These are phyloP conservation scores for Ogataea glucozyma DNA, from an alignment of 805 yeast species.

Conservation along the genomic window DNA sequence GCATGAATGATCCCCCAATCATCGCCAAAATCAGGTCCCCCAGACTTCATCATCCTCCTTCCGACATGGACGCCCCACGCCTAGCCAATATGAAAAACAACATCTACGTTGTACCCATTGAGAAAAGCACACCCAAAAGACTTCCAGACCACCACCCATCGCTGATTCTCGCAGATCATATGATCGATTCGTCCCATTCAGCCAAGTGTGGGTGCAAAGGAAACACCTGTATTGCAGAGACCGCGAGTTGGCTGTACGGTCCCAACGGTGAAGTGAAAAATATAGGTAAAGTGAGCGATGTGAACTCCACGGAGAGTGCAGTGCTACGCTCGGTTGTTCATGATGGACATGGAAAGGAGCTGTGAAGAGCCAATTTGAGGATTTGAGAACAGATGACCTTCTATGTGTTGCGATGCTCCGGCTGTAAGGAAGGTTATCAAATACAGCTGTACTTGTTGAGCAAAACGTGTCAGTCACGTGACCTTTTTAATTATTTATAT, in stretches of 20 bases:
- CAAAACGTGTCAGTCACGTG: slow-evolving; percentile 6
- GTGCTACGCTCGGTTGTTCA: slow-evolving; percentile 30
- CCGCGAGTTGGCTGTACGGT: slow-evolving; percentile 38
- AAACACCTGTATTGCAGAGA: slow-evolving; percentile 34
- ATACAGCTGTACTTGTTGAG: not conserved
- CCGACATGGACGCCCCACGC: slow-evolving; percentile 35
- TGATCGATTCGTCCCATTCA: slow-evolving; percentile 27
- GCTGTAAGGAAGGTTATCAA: too few relatives aligned
- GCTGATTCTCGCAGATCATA: slow-evolving; percentile 35
- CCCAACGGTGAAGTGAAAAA: slow-evolving; percentile 37
- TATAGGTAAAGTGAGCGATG: slow-evolving; percentile 19
- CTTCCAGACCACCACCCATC: slow-evolving; percentile 39
- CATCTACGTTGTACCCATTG: slow-evolving; percentile 36
- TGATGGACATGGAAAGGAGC: slow-evolving; percentile 19
- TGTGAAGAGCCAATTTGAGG: not conserved
- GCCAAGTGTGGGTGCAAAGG: slow-evolving; percentile 39
- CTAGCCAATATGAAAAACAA: slow-evolving; percentile 33
- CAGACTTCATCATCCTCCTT: not conserved
- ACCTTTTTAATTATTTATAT: not conserved
- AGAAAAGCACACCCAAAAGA: slow-evolving; percentile 21
- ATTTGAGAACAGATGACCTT: too few relatives aligned
- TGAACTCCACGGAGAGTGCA: slow-evolving; percentile 32
- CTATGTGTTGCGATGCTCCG: too few relatives aligned
- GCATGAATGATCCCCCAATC: not conserved
- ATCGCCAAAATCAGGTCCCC: too few relatives aligned